Percentiles rank a stretch among this genome's conserved stretches.
Conservation (phyloP, 192 early-diverging fungal genomes). For the Entophlyctis luteolus region DNA sequence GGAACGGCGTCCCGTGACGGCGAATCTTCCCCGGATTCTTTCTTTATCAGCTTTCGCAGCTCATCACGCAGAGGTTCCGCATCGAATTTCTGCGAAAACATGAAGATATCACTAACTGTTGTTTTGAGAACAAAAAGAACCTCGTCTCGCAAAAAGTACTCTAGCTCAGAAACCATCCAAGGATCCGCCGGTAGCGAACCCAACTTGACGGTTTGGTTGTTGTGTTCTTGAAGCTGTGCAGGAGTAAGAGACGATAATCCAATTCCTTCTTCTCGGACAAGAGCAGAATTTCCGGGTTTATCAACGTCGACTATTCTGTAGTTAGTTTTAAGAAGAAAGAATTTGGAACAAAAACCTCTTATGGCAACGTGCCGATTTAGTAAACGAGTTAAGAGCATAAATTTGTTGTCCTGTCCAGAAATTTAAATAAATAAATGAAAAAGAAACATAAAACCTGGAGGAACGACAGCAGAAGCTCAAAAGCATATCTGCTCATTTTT, state of each 20-base stretch:
- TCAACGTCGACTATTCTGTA: slow-evolving; percentile 2
- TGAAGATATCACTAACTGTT: slow-evolving; percentile 11
- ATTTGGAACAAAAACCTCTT: slow-evolving; percentile 33
- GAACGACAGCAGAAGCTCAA: slow-evolving; percentile 84
- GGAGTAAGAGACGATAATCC: slow-evolving; percentile 26
- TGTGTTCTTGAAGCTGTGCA: slow-evolving; percentile 65
- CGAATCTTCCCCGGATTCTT: slow-evolving; percentile 56
- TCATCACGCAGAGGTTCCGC: slow-evolving; percentile 11
- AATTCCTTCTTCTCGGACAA: slow-evolving; percentile 6
- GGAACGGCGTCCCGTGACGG: slow-evolving; percentile 65
- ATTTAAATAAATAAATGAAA: neutral
- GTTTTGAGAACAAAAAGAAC: slow-evolving; percentile 30
- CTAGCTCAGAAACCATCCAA: slow-evolving; percentile 73
- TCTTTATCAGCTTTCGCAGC: slow-evolving; percentile 41
- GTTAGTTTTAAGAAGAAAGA: slow-evolving; percentile 8
- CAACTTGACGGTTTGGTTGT: slow-evolving; percentile 72
- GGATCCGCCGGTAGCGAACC: slow-evolving; percentile 70
- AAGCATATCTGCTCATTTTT: slow-evolving; percentile 79
- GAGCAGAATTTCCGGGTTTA: neutral
- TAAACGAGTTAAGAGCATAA: slow-evolving; percentile 79
- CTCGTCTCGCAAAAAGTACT: slow-evolving; percentile 71
- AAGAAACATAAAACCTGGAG: slow-evolving; percentile 53
- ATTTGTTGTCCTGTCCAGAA: slow-evolving; percentile 66
- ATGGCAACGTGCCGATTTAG: slow-evolving; percentile 91
- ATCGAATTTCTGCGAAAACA: slow-evolving; percentile 25